Evolutionary conservation across 768 basidiomycete genomes (phyloP).

Genomic region (Boletus coccyginus): DNA sequence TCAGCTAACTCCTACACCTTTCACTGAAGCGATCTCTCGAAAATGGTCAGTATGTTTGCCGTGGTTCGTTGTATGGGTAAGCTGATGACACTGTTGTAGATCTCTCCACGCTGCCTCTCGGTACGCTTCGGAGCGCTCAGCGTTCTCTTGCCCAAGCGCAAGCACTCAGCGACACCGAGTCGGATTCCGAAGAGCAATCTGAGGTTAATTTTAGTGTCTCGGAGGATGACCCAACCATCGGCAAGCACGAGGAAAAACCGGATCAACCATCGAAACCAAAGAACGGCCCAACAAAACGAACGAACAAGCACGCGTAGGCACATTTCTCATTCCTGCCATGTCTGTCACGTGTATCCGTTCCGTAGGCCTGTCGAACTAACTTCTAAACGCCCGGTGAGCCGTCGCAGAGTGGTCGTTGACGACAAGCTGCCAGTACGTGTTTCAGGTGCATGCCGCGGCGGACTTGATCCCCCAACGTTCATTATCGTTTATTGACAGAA

Average conservation of each 20-base stretch:
- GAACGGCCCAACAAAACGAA: conserved; percentile 54
- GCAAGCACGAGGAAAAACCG: conserved; percentile 35
- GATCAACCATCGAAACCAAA: conserved; percentile 43
- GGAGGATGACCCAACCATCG: conserved; percentile 19
- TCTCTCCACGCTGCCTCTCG: conserved; percentile 59
- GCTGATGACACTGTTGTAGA: conserved; percentile 36
- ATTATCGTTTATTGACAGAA: conserved; percentile 42
- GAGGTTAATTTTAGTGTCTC: conserved; percentile 9
- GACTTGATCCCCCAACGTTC: background rate
- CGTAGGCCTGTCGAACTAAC: conserved; percentile 76
- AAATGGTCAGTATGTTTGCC: conserved; percentile 17
- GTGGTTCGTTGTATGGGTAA: background rate
- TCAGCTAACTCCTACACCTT: background rate
- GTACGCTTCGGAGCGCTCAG: conserved; percentile 64
- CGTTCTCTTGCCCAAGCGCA: conserved; percentile 44
- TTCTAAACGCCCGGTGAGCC: conserved; percentile 81
- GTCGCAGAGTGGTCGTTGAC: conserved; percentile 68
- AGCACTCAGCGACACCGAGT: conserved; percentile 39
- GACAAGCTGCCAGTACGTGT: conserved; percentile 56
- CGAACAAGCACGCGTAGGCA: conserved; percentile 85
- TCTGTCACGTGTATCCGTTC: background rate
- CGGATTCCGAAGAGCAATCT: conserved; percentile 28
- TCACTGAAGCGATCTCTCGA: conserved; percentile 27
- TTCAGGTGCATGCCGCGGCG: background rate
- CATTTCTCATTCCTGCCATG: background rate